phyloP scores from a whole-genome alignment of 2,329 filamentous ascomycete species.

The Xylariales sp. region DNA sequence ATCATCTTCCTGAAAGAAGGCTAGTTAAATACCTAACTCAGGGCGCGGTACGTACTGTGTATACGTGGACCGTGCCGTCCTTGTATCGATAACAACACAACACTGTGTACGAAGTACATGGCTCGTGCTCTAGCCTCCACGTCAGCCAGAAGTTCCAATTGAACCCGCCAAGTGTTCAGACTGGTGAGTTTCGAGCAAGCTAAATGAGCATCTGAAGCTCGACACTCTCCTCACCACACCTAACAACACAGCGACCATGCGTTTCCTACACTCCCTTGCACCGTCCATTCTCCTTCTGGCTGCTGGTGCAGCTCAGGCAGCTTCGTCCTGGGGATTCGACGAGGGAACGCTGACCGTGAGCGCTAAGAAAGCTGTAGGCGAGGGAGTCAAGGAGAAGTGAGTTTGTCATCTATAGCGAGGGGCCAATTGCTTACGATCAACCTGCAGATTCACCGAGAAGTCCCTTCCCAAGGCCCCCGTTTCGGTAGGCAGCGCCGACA shows the following conservation, averaged over 20 bases:
- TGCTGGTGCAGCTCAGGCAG: constrained; percentile 46
- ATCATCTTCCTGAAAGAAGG: no score
- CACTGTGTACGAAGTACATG: no score
- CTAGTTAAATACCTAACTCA: no score
- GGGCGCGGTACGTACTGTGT: no score
- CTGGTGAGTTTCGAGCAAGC: no score
- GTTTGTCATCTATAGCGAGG: constrained; percentile 18
- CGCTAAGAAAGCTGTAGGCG: constrained; percentile 58
- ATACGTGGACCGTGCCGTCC: no score
- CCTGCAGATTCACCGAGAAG: constrained; percentile 51
- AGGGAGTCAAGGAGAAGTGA: constrained; percentile 62
- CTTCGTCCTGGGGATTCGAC: constrained; percentile 66
- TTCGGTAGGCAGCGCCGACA: constrained; percentile 61
- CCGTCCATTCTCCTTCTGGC: constrained; percentile 42
- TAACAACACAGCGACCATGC: constrained; percentile 30
- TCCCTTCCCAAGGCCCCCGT: constrained; percentile 60
- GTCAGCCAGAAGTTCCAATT: neutral
- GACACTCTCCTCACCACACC: constrained; percentile 3
- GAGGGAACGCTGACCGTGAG: constrained; percentile 65
- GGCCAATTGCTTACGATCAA: constrained; percentile 7
- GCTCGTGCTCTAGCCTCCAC: neutral
- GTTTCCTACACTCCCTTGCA: constrained; percentile 34
- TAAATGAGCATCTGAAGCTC: constrained; percentile 1
- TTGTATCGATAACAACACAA: no score
- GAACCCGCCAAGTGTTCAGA: neutral